Base-by-base conservation (phyloP, 495 filamentous ascomycete species). In the Lasiosphaeria ovina region DNA sequence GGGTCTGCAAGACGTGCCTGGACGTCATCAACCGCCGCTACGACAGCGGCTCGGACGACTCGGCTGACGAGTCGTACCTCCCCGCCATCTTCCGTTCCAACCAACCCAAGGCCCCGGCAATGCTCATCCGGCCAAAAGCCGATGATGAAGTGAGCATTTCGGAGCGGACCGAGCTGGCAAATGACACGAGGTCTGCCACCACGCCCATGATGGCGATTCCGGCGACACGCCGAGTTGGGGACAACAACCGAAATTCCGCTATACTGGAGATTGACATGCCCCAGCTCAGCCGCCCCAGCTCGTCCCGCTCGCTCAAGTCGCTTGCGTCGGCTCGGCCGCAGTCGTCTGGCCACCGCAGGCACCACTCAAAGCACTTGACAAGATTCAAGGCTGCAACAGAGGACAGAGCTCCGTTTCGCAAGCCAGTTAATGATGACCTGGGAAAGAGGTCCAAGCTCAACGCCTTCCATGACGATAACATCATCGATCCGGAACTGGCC, bases 1-100 rank as follows among this genome's bases (percentile, higher is more conserved):
- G 95, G 62, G 91, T 98, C 35, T 99, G 95, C 75, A 97, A 93
- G 66, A 87, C 90, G n/a, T 99, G 95, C 69, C 87, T 97, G 67
- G 81, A 81, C 57, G 93, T 98, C 70, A 96, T 98, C 57, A 89
- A 93, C 67, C 90, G 89, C 6, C 86, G 91, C 45, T 90, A 93
- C 55, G 90, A 97, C 66, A 93, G 92, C 31, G 74, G 76, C 34
- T 95, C 92, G 0, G 92, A 96, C 34, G 90, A 92, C 63, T 92
- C 89, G 7, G 89, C 87, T 57, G 89, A 90, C 62, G 87, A 90
- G 61, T 72, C 79, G 9, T 77, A 77, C 68, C 73, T 86, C 35
- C 76, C 82, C 16, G 62, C 75, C 61, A 75, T 82, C 34, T 74
- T 85, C 76, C 78, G 83, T 74, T 70, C 79, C 75, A 72, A 78